Base-by-base conservation (phyloP, 768 basidiomycete genomes). In the Termitomyces sp. region DNA sequence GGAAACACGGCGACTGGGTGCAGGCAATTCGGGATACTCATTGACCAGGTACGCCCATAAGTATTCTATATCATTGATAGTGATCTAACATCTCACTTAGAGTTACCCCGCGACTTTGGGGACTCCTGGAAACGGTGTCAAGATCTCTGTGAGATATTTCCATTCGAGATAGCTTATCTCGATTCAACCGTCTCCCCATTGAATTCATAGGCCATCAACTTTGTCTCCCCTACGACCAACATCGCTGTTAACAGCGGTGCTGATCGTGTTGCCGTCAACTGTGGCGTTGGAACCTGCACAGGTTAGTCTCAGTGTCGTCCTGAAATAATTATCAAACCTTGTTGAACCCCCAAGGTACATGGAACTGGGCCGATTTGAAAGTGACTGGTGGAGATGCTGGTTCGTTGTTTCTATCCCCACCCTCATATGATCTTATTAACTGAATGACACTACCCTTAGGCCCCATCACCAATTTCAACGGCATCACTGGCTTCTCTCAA, bases 51-150 rank as follows among this genome's bases (percentile, higher is more conserved):
- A 58, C 22, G 73, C 24, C 20, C n/a, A 33, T 42, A 28, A 28
- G 39, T 52, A 38, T 9, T 16, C 20, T 33, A 32, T 44, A 33
- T 57, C 38, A 28, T 24, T 28, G 22, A 45, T 22, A 39, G 22
- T 56, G 48, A 61, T 45, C 36, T 28, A 44, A 33, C 50, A 59
- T 33, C 33, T 57, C 55, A n/a, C 39, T 24, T 68, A 86, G 79
- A 87, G 84, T 67, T 88, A 89, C 68, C 85, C 87, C 6, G 63
- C 70, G 24, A 75, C 78, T 12, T 65, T 84, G 16, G 81, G 82
- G 18, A 81, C 75, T 0, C 84, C 88, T 4, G 86, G 86, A 35
- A 82, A 69, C 16, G 86, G 86, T 4, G 82, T 85, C 13, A 70
- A 63, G n/a, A 72, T 88, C 64, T 86, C 81, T n/a, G 85, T 87